Percentiles rank a stretch among this genome's conserved stretches.
Evolutionary conservation across 768 basidiomycete species (phyloP).

Genomic region (Lentinula raphanica): DNA sequence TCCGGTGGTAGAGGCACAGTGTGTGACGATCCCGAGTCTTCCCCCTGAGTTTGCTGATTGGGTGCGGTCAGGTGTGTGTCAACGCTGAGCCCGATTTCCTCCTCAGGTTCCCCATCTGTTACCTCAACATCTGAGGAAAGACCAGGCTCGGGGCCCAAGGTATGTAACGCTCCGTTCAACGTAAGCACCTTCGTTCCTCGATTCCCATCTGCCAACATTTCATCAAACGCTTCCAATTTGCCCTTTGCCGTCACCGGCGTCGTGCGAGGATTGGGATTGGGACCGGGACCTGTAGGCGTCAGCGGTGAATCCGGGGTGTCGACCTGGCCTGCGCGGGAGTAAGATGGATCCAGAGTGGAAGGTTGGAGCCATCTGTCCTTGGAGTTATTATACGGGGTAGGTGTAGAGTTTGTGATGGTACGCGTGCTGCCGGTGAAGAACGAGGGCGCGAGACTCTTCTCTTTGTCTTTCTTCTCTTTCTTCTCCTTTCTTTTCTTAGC

Average conservation of each 20-base stretch:
- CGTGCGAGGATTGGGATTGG: background rate
- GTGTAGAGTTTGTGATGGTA: background rate
- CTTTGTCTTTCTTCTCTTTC: background rate
- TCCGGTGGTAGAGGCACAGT: background rate
- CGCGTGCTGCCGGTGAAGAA: constrained; percentile 1
- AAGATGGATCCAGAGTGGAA: background rate
- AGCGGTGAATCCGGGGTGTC: background rate
- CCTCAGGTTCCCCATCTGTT: background rate
- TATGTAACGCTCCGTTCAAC: constrained; percentile 16
- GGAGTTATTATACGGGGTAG: background rate
- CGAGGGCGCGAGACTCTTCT: background rate
- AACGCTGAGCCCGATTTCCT: background rate
- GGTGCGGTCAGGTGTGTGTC: background rate
- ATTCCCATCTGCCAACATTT: background rate
- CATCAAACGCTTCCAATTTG: background rate
- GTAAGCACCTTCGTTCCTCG: constrained; percentile 39
- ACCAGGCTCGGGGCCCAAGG: background rate
- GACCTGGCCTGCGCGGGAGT: background rate
- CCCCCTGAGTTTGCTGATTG: background rate
- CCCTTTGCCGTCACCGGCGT: background rate
- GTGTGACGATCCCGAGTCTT: background rate
- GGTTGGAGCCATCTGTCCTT: background rate
- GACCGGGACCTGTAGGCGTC: background rate
- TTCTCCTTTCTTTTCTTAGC: background rate
- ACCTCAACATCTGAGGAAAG: background rate